Conservation (phyloP, 805 yeast genomes). For the Myxozyma geophila region DNA sequence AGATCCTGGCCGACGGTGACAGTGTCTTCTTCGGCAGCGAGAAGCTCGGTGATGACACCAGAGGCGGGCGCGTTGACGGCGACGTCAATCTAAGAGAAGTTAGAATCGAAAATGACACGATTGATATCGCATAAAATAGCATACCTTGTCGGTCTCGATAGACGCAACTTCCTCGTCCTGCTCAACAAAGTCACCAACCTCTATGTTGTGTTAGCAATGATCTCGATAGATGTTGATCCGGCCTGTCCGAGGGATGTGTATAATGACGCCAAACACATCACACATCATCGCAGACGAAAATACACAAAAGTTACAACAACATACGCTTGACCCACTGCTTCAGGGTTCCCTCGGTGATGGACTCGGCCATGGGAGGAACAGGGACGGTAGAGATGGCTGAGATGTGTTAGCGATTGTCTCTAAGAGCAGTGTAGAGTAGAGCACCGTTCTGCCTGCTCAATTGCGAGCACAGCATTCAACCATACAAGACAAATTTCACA, state of each 20-base stretch:
- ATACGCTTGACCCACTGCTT: constrained; percentile 53
- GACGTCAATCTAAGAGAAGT: constrained; percentile 66
- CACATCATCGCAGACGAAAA: not conserved
- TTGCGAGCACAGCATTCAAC: not conserved
- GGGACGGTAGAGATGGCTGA: constrained; percentile 57
- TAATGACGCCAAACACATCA: not conserved
- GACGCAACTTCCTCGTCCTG: constrained; percentile 93
- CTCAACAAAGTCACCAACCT: constrained; percentile 85
- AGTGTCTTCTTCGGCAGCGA: constrained; percentile 85
- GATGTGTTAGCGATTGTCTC: not conserved
- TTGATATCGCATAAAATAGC: too few relatives aligned
- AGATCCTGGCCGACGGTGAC: constrained; percentile 95
- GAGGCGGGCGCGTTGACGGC: constrained; percentile 93
- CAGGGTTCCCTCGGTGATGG: constrained; percentile 95
- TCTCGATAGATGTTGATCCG: not conserved
- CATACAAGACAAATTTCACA: not conserved
- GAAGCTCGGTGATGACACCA: constrained; percentile 84
- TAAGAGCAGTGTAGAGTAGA: not conserved
- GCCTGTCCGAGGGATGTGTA: not conserved
- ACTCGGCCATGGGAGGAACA: constrained; percentile 99
- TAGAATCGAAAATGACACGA: too few relatives aligned
- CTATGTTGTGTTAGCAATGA: constrained; percentile 45
- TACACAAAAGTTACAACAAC: not conserved
- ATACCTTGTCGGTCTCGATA: constrained; percentile 87
- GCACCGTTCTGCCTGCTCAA: not conserved